Percentiles rank a stretch among this genome's conserved stretches.
phyloP scores from a whole-genome alignment of 2,329 filamentous ascomycete genomes.

The Epichloe gansuensis region DNA sequence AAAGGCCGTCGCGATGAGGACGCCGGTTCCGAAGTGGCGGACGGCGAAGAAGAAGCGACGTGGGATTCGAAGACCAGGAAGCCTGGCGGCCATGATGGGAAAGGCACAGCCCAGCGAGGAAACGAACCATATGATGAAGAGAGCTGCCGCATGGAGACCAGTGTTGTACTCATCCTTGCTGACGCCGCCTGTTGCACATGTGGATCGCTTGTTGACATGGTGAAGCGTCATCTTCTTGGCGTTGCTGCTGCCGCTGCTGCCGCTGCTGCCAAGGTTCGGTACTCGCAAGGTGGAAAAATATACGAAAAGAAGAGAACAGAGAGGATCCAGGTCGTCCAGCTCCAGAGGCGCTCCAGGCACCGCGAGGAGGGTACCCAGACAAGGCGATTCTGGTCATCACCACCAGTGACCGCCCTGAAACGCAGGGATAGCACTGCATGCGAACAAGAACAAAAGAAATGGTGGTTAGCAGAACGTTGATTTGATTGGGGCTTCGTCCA shows the following conservation, averaged over 20 bases:
- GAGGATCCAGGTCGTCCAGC: slow-evolving; percentile 29
- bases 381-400: slow-evolving; percentile 28
- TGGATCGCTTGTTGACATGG: slow-evolving; percentile 15
- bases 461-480: no score
- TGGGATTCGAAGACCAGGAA: slow-evolving; percentile 42
- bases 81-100: slow-evolving; percentile 40
- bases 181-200: slow-evolving; percentile 19
- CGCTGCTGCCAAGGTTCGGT: neutral
- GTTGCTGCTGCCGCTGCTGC: neutral
- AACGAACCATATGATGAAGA: slow-evolving; percentile 36
- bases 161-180: slow-evolving; percentile 36
- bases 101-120: slow-evolving; percentile 39
- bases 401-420: slow-evolving; percentile 23
- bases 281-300: slow-evolving; percentile 11
- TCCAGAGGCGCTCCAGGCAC: slow-evolving; percentile 22
- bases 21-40: slow-evolving; percentile 66
- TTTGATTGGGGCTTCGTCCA: slow-evolving; percentile 10
- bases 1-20: slow-evolving; percentile 64
- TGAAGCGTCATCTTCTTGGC: neutral
- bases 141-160: slow-evolving; percentile 44
- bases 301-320: slow-evolving; percentile 28
- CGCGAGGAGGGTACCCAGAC: slow-evolving; percentile 17
- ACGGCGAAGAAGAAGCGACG: slow-evolving; percentile 42
- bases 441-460: no score
- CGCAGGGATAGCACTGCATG: slow-evolving; percentile 18